Conservation (phyloP, 345 rosid genomes). For the Heritiera fomes region DNA sequence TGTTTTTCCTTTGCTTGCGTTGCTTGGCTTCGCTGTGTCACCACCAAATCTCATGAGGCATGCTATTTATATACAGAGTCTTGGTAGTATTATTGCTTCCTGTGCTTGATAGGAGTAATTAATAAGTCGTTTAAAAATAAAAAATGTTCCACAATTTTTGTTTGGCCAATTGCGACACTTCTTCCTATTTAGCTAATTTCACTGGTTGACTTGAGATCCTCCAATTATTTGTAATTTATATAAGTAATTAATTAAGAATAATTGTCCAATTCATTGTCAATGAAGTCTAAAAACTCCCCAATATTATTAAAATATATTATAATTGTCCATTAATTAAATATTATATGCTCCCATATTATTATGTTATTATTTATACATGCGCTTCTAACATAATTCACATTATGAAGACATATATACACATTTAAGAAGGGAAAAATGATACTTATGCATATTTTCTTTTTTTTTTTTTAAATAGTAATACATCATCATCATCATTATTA, state of each 20-base stretch:
- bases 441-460: no score
- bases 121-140: background rate
- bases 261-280: no score
- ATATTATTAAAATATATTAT: no score
- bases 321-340: no score
- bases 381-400: background rate
- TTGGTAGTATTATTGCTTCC: slow-evolving; percentile 4
- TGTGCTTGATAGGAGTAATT: background rate
- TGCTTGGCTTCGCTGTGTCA: slow-evolving; percentile 20
- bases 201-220: background rate
- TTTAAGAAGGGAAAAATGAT: no score
- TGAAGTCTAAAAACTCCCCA: no score
- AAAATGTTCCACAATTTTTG: slow-evolving; percentile 11
- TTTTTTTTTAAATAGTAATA: no score
- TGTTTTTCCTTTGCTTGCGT: background rate
- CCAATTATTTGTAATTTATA: background rate
- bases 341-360: background rate
- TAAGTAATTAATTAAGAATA: background rate
- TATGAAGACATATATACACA: background rate
- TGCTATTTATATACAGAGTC: slow-evolving; percentile 38
- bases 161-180: slow-evolving; percentile 29
- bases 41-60: slow-evolving; percentile 23
- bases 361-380: no score
- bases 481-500: no score
- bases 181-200: background rate